A percentile compares a stretch with the other conserved stretches of the same genome.
Evolutionary conservation across 2,329 filamentous ascomycete genomes (phyloP).

Genomic region (Cladosporium sp.): DNA sequence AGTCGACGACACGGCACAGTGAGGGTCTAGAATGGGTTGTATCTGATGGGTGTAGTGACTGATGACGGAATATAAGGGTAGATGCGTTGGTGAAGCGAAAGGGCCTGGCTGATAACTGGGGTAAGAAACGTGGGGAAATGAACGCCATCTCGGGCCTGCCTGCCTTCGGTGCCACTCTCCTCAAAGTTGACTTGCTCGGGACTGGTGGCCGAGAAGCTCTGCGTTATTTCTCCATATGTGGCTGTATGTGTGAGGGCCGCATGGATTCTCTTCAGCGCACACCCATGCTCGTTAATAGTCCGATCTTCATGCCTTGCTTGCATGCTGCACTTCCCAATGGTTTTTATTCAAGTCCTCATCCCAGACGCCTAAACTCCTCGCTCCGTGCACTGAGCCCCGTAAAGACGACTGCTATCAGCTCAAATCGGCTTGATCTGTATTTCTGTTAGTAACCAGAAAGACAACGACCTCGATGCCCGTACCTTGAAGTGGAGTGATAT

Average conservation of each 20-base stretch:
- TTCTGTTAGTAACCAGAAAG: constrained; percentile 4
- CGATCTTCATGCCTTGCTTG: background rate
- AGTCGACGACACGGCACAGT: background rate
- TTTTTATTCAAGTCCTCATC: background rate
- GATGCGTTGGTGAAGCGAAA: constrained; percentile 15
- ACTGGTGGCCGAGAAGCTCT: background rate
- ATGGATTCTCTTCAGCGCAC: background rate
- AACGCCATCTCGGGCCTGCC: background rate
- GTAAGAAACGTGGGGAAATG: constrained; percentile 14
- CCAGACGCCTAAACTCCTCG: constrained; percentile 20
- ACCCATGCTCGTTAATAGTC: background rate
- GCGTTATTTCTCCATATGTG: background rate
- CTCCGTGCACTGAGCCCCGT: constrained; percentile 6
- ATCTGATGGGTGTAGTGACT: constrained; percentile 2
- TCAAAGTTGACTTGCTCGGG: background rate
- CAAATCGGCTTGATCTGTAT: constrained; percentile 39
- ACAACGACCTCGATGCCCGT: constrained; percentile 19
- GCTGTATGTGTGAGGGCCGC: background rate
- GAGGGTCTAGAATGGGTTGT: constrained; percentile 1
- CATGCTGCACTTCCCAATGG: constrained; percentile 4
- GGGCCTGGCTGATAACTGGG: constrained; percentile 14
- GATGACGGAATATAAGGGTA: constrained; percentile 20
- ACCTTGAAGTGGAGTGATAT: constrained; percentile 98
- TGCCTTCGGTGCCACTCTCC: background rate
- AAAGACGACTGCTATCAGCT: background rate